Base-by-base conservation (phyloP, 2,329 filamentous ascomycete species). In the Pseudohalonectria lignicola region DNA sequence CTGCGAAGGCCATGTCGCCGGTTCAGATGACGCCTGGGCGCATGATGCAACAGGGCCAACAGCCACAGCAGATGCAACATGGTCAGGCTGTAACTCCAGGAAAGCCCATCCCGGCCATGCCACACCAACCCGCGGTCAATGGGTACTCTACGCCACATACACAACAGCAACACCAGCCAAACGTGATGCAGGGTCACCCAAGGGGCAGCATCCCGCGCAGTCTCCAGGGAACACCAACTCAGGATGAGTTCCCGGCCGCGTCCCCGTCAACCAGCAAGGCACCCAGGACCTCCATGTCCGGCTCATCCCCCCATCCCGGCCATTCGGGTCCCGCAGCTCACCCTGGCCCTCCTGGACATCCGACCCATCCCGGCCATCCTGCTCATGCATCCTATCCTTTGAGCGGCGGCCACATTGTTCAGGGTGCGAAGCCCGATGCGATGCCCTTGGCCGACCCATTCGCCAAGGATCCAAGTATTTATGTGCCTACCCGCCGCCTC, bases 401-500 rank as follows among this genome's bases (percentile, higher is more conserved):
- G n/a, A n/a, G n/a, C n/a, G n/a, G n/a, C n/a, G n/a, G n/a, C n/a
- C n/a, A n/a, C n/a, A n/a, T n/a, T n/a, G n/a, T n/a, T n/a, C n/a
- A n/a, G n/a, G n/a, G n/a, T n/a, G n/a, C 43, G 43, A 2, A 44
- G 47, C 5, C 42, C 46, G 16, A 34, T 55, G 26, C 51, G 51
- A 12, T 54, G 59, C 18, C 51, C 55, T 0, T 53, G 47, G 0
- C 61, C 62, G 1, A 26, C 8, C 23, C 23, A 12, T 8, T 26
- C 23, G 56, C 65, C 20, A 54, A 58, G 1, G 63, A 71, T 38
- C 62, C 69, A 0, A 68, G 74, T 11, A 64, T 71, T 34, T 76
- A 79, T 44, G 62, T 63, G 25, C 74, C 75, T 0, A 73, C 68
- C 47, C 66, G 66, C 9, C 65, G 74, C n/a, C n/a, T n/a, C n/a